Evolutionary conservation across 805 yeast species (phyloP).

Genomic region (Candida sphagnicola): DNA sequence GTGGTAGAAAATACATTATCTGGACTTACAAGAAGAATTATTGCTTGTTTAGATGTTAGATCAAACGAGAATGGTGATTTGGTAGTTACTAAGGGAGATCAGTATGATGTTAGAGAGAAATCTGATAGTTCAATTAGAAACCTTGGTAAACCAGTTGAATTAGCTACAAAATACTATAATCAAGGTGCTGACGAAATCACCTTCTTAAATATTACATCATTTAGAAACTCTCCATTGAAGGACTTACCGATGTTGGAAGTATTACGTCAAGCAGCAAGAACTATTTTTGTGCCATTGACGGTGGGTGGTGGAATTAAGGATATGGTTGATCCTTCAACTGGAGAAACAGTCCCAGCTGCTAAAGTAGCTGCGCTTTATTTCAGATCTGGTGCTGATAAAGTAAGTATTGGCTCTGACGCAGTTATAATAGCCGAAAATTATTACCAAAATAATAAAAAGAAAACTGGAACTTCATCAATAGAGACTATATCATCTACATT

Average conservation of each 20-base stretch:
- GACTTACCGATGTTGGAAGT: constrained; percentile 97
- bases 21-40: constrained; percentile 85
- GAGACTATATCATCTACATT: constrained; percentile 90
- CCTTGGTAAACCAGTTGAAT: constrained; percentile 92
- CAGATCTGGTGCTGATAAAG: constrained; percentile 97
- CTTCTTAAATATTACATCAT: constrained; percentile 90
- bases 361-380: constrained; percentile 90
- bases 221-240: constrained; percentile 85
- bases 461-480: constrained; percentile 80
- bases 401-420: constrained; percentile 97
- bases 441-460: constrained; percentile 52
- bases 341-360: constrained; percentile 73
- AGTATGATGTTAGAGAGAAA: constrained; percentile 88
- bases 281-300: constrained; percentile 93
- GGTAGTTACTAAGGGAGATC: constrained; percentile 98
- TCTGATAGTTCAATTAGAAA: constrained; percentile 70
- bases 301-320: constrained; percentile 98
- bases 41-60: constrained; percentile 97
- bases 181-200: constrained; percentile 99
- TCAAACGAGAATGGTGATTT: constrained; percentile 91
- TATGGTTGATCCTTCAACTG: constrained; percentile 74
- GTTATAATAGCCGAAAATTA: constrained; percentile 85
- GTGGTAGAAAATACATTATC: constrained; percentile 28
- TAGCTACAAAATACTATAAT: constrained; percentile 83
- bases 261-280: constrained; percentile 73